Evolutionary conservation across 1,139 yeast species (phyloP).

Genomic region (Saccharomyces hybrid): DNA sequence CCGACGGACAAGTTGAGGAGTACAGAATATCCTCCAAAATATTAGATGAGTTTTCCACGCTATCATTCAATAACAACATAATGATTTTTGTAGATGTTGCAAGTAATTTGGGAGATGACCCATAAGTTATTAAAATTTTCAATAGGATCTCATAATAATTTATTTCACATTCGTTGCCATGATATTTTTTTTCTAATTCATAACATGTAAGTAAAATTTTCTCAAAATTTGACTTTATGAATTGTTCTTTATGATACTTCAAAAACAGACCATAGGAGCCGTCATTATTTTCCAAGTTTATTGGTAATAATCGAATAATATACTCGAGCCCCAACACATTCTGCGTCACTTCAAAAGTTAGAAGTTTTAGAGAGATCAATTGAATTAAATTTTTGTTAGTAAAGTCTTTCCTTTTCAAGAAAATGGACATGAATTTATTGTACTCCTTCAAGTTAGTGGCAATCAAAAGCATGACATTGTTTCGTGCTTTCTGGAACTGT

Average conservation of each 20-base stretch:
- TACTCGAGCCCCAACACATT: conserved; percentile 20
- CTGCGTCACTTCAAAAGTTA: conserved; percentile 25
- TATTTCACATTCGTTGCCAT: background rate
- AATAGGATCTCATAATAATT: conserved; percentile 13
- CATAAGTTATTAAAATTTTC: conserved; percentile 16
- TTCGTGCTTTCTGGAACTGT: conserved; percentile 12
- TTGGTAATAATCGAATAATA: conserved; percentile 14
- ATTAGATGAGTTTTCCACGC: conserved; percentile 4
- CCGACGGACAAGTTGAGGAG: conserved; percentile 3
- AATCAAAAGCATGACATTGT: conserved; percentile 21
- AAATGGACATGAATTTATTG: conserved; percentile 28
- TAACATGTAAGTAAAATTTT: conserved; percentile 8
- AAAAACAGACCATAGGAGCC: conserved; percentile 14
- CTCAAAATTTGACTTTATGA: conserved; percentile 19
- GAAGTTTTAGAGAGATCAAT: conserved; percentile 23
- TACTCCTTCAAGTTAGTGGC: conserved; percentile 22
- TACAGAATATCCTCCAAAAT: conserved; percentile 17
- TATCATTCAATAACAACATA: conserved; percentile 10
- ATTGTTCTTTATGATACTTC: conserved; percentile 20
- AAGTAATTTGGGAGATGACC: conserved; percentile 15
- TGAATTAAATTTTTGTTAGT: conserved; percentile 16
- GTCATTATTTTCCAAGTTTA: conserved; percentile 3
- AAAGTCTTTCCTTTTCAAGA: conserved; percentile 27
- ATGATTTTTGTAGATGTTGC: conserved; percentile 13
- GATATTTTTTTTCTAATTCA: background rate